Base-by-base conservation (phyloP, 2,329 filamentous ascomycete species). In the Fusarium sp. region DNA sequence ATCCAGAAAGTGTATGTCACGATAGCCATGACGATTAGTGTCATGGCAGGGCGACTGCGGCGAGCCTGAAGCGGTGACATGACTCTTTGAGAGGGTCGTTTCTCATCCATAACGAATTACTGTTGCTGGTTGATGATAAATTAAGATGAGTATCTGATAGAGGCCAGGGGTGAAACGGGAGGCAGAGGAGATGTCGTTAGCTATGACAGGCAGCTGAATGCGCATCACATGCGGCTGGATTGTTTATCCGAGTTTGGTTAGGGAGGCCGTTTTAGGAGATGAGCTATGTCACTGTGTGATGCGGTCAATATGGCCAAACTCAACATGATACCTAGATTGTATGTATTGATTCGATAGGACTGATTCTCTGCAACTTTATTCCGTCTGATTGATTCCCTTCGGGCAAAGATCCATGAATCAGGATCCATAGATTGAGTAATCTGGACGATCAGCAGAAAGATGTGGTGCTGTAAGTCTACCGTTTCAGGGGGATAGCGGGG, bases 101-200 rank as follows among this genome's bases (percentile, higher is more conserved):
- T 80, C 68, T 80, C 78, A 47, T 80, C 76, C 78, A 80, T 80
- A 59, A 45, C 59, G 58, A 57, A 44, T 40, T n/a, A 42, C 43
- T 14, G 18, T 20, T 43, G 32, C 40, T 53, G 25, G 9, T 20
- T 42, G 53, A 53, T 42, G 34, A 34, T 47, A 30, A 38, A 29
- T 60, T 30, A 20, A 18, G 42, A 43, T 12, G 18, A 9, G 11
- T 59, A 24, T 27, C 55, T 54, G 52, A 44, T 47, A 52, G 58
- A 66, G 55, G 43, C 51, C 44, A 34, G 25, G 45, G 59, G 38
- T 30, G 52, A 59, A 54, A 69, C 18, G 43, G 34, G 46, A 58
- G 57, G 59, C 53, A 59, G 45, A 65, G 29, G 67, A 56, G 20
- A 68, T 53, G 70, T 67, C 47, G 68, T 63, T 69, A 61, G 68